Evolutionary conservation across 331 rosid genomes (phyloP).

Genomic region (Prunus yedoensis): DNA sequence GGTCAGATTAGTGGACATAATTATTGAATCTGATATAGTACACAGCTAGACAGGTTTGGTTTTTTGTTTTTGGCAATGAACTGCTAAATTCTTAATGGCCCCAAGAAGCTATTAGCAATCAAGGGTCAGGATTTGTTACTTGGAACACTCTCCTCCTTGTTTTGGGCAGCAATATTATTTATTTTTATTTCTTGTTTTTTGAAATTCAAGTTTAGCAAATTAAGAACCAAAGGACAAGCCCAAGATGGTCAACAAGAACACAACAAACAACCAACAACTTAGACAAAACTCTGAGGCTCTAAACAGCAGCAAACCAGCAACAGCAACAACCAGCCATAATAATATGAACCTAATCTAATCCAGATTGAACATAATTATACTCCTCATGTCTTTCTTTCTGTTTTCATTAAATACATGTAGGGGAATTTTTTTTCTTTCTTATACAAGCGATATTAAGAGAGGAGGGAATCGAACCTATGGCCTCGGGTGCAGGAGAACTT

Average conservation of each 20-base stretch:
- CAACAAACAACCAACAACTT: background rate
- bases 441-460: no score
- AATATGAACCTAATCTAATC: background rate
- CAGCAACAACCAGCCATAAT: background rate
- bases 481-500: no score
- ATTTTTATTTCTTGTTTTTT: no score
- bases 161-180: background rate
- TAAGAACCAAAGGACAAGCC: background rate
- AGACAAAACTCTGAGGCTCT: no score
- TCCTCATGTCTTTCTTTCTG: background rate
- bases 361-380: background rate
- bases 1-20: background rate
- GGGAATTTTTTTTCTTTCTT: background rate
- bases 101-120: slow-evolving; percentile 11
- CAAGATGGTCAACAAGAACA: background rate
- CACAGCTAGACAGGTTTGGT: slow-evolving; percentile 12
- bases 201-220: no score
- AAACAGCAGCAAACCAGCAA: background rate
- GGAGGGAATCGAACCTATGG: rapidly evolving
- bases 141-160: background rate
- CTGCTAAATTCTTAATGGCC: slow-evolving; percentile 10
- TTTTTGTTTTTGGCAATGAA: slow-evolving; percentile 20
- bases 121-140: slow-evolving; percentile 11
- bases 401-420: background rate
- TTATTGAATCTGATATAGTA: background rate